These are phyloP conservation scores for Crithidia sp. DNA, from an alignment of 208 protist genomes.

Conservation along the genomic window DNA sequence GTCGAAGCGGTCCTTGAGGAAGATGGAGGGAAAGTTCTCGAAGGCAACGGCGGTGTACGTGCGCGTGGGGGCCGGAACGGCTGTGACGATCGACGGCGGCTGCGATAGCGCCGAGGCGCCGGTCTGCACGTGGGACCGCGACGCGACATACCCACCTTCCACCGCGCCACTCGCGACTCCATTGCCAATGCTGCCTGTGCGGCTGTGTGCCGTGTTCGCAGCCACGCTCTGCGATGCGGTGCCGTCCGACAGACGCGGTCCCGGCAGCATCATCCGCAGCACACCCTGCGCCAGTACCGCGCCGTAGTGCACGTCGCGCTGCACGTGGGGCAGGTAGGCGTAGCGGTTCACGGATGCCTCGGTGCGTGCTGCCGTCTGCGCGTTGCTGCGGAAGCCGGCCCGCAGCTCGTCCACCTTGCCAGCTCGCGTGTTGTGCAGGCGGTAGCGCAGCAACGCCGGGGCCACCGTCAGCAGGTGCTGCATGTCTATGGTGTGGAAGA, in stretches of 20 bases:
- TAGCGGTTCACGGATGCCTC: constrained; percentile 41
- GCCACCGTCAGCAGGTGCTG: constrained; percentile 37
- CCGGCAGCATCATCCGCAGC: constrained; percentile 45
- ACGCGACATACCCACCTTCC: background rate
- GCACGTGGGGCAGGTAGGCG: constrained; percentile 37
- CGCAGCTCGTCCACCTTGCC: constrained; percentile 41
- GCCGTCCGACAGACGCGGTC: constrained; percentile 36
- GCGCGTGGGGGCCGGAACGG: constrained; percentile 2
- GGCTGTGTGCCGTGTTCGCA: no score
- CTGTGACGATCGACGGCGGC: background rate
- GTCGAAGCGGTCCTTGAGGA: constrained; percentile 60
- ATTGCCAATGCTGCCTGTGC: no score
- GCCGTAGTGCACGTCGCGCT: constrained; percentile 57
- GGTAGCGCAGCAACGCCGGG: constrained; percentile 45
- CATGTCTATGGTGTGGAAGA: constrained; percentile 36
- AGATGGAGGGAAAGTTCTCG: constrained; percentile 63
- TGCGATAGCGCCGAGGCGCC: constrained; percentile 4
- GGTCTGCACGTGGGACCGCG: constrained; percentile 6
- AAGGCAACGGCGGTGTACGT: constrained; percentile 49
- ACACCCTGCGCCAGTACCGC: constrained; percentile 50
- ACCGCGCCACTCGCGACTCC: no score
- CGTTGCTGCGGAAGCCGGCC: constrained; percentile 25
- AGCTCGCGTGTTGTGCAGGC: constrained; percentile 42
- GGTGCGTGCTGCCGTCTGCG: constrained; percentile 24
- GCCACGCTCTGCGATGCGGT: background rate